Evolutionary conservation across 306 rosid genomes (phyloP).

Genomic region (Pyrus pyrifolia): DNA sequence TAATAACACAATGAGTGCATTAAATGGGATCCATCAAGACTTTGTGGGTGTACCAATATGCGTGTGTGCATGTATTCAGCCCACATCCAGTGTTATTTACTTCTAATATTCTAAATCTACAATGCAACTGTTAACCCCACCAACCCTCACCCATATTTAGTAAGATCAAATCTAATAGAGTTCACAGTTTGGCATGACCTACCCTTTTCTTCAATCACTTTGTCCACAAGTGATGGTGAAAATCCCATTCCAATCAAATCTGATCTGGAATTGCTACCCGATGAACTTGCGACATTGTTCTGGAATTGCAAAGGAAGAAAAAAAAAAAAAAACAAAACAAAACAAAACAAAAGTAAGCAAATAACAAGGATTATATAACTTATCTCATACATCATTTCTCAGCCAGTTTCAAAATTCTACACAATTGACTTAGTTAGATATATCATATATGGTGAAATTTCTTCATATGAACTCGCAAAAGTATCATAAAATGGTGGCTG

Average conservation of each 20-base stretch:
- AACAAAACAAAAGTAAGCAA: not conserved
- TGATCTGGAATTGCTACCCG: slow-evolving; percentile 50
- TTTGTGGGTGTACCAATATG: not conserved
- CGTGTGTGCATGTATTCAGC: not conserved
- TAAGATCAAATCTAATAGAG: not conserved
- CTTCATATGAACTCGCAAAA: not conserved
- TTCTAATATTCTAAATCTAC: not conserved
- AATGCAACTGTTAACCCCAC: not conserved
- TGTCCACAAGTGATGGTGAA: slow-evolving; percentile 61
- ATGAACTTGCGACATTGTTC: slow-evolving; percentile 72
- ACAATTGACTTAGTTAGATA: not conserved
- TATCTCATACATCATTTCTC: not conserved
- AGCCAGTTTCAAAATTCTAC: not conserved
- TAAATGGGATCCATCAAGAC: not conserved
- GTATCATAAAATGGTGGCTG: not conserved
- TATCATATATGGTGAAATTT: not conserved
- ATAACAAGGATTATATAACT: not conserved
- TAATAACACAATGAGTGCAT: not conserved
- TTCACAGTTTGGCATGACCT: slow-evolving; percentile 14
- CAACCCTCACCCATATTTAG: not conserved
- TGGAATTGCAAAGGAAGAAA: slow-evolving; percentile 17
- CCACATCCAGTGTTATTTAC: not conserved
- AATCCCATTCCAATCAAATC: slow-evolving; percentile 90
- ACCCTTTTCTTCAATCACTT: slow-evolving; percentile 81
- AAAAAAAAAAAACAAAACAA: too few species aligned